Percentiles rank a stretch among this genome's conserved stretches.
Evolutionary conservation across 192 early-diverging fungal genomes (phyloP).

Genomic region (Bifiguratus adelaidae): DNA sequence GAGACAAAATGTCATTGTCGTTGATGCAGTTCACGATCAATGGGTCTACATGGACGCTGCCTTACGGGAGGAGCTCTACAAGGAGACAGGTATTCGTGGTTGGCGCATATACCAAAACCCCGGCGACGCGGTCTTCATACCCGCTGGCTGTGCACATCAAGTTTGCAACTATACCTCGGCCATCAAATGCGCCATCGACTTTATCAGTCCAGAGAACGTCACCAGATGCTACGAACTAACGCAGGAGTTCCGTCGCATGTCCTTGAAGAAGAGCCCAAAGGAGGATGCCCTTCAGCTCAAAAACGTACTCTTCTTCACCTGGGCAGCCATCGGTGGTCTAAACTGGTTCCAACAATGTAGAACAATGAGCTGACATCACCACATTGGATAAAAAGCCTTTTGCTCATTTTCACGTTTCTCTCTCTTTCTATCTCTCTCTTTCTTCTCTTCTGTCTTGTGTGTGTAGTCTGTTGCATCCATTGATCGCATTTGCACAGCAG

Average conservation of each 20-base stretch:
- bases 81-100: constrained; percentile 21
- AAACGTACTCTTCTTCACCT: constrained; percentile 4
- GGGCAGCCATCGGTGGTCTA: no score
- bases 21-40: constrained; percentile 66
- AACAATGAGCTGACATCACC: no score
- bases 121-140: constrained; percentile 69
- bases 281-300: constrained; percentile 34
- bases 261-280: constrained; percentile 15
- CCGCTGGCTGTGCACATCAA: constrained; percentile 68
- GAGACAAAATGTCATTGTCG: constrained; percentile 6
- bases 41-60: constrained; percentile 40
- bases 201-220: constrained; percentile 53
- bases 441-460: no score
- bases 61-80: constrained; percentile 23
- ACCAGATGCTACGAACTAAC: constrained; percentile 27
- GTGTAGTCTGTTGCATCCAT: no score
- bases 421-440: no score
- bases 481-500: no score
- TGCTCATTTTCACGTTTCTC: no score
- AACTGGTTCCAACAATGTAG: no score
- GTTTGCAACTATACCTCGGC: constrained; percentile 55
- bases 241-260: constrained; percentile 33
- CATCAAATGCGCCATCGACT: constrained; percentile 64
- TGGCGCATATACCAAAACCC: constrained; percentile 55
- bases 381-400: no score